Evolutionary conservation across 2,329 filamentous ascomycete genomes (phyloP).

Genomic region (Gliomastix tumulicola): DNA sequence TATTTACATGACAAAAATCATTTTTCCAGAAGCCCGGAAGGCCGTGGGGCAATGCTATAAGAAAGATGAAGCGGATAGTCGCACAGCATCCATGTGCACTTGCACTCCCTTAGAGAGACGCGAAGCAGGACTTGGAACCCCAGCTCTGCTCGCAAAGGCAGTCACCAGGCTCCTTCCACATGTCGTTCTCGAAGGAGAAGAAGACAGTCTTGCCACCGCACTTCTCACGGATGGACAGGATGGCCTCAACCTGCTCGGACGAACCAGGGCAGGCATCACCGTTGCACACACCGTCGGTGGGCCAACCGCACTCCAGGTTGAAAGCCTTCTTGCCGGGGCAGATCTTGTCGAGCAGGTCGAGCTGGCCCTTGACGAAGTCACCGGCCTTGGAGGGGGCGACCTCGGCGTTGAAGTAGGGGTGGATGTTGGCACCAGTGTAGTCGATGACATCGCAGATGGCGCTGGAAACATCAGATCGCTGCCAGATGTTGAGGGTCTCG

Average conservation of each 20-base stretch:
- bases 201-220: constrained; percentile 67
- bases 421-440: constrained; percentile 77
- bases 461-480: constrained; percentile 48
- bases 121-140: constrained; percentile 41
- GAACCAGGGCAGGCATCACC: constrained; percentile 63
- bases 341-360: constrained; percentile 60
- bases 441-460: constrained; percentile 69
- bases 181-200: constrained; percentile 75
- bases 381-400: constrained; percentile 61
- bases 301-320: constrained; percentile 92
- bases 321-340: constrained; percentile 69
- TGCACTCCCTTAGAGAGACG: constrained; percentile 7
- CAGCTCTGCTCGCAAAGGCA: constrained; percentile 76
- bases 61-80: background rate
- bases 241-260: constrained; percentile 62
- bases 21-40: too few relatives aligned
- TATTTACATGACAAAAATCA: too few relatives aligned
- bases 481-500: constrained; percentile 76
- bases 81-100: background rate
- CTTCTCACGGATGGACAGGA: constrained; percentile 60
- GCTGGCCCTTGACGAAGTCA: constrained; percentile 66
- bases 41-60: constrained; percentile 12
- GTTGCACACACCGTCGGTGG: constrained; percentile 61
- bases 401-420: constrained; percentile 85
- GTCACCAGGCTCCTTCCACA: constrained; percentile 68